A percentile compares a stretch with the other conserved stretches of the same genome.
Evolutionary conservation across 1,139 yeast genomes (phyloP).

Genomic region (Saccharomycopsis crataegensis): DNA sequence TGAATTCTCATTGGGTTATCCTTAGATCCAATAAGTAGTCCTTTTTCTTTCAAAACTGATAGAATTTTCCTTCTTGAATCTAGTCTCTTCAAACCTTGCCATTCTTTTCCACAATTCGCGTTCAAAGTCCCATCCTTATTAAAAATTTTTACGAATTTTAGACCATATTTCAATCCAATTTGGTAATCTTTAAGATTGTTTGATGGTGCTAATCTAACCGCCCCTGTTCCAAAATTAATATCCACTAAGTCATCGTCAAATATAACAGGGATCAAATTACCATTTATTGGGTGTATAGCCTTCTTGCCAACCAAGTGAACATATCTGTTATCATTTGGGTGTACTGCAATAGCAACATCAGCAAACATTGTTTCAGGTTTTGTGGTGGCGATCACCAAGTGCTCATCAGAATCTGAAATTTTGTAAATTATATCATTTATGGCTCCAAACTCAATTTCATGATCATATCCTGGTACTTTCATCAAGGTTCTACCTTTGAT

Average conservation of each 20-base stretch:
- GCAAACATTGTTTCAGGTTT: conserved; percentile 98
- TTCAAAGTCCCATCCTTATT: conserved; percentile 90
- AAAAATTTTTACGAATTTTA: conserved; percentile 81
- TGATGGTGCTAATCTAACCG: conserved; percentile 97
- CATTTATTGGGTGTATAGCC: conserved; percentile 86
- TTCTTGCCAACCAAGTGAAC: conserved; percentile 83
- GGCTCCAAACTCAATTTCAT: conserved; percentile 91
- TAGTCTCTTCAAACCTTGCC: conserved; percentile 85
- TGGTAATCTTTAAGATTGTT: conserved; percentile 96
- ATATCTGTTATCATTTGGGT: conserved; percentile 90
- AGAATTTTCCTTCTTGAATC: conserved; percentile 86
- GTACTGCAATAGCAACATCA: conserved; percentile 96
- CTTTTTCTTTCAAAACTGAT: conserved; percentile 66
- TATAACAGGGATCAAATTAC: conserved; percentile 78
- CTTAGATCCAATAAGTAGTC: conserved; percentile 70
- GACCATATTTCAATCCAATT: conserved; percentile 88
- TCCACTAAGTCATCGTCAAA: conserved; percentile 92
- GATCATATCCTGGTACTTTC: conserved; percentile 83
- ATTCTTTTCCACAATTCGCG: conserved; percentile 81
- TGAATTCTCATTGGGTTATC: conserved; percentile 97
- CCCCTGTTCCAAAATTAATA: conserved; percentile 99
- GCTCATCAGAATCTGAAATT: conserved; percentile 62
- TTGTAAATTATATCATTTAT: conserved; percentile 88
- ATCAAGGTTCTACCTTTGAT: conserved; percentile 74
- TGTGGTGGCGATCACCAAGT: conserved; percentile 88